Evolutionary conservation across 1,284 basidiomycete species (phyloP).

Genomic region (Ceratobasidium sp.): DNA sequence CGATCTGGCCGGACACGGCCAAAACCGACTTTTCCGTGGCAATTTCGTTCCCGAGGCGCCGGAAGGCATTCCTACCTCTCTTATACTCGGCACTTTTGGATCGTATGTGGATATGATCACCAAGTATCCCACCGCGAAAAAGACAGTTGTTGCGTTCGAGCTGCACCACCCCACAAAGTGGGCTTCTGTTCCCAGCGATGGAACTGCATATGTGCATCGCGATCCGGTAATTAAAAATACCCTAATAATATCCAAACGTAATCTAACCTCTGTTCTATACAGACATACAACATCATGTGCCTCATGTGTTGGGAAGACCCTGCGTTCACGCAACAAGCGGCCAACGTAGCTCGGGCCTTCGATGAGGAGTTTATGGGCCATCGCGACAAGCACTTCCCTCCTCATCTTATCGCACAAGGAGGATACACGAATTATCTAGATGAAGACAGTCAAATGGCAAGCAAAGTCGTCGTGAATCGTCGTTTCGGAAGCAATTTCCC

Average conservation of each 20-base stretch:
- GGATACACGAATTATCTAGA: conserved; percentile 18
- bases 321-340: neutral
- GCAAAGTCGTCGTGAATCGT: neutral
- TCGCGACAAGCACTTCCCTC: conserved; percentile 1
- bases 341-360: neutral
- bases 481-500: conserved; percentile 38
- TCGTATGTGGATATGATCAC: conserved; percentile 9
- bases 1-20: neutral
- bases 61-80: neutral
- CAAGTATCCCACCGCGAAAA: neutral
- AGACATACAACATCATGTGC: neutral
- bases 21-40: conserved; percentile 16
- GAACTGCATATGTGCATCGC: conserved; percentile 30
- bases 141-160: neutral
- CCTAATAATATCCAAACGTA: no score
- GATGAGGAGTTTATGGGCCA: neutral
- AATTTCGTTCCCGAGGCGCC: conserved; percentile 2
- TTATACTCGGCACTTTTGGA: neutral
- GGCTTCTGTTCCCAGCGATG: conserved; percentile 2
- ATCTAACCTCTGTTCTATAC: no score
- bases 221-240: neutral
- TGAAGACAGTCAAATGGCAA: neutral
- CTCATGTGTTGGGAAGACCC: neutral
- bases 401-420: neutral
- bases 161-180: neutral